A percentile compares a stretch with the other conserved stretches of the same genome.
phyloP scores from a whole-genome alignment of 495 filamentous ascomycete genomes.

The Glarea lozoyensis region DNA sequence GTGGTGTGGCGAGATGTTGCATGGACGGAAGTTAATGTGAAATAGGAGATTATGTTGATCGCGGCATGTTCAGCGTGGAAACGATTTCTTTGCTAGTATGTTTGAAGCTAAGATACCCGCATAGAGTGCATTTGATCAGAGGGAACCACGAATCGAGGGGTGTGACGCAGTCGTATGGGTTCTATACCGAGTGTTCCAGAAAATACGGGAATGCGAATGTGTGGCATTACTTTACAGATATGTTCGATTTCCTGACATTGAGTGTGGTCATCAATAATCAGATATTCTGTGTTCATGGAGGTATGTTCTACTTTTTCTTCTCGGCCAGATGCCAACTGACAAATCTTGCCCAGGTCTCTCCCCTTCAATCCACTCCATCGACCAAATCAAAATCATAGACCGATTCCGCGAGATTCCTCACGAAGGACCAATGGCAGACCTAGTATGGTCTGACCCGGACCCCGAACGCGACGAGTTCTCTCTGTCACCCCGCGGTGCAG shows the following conservation, averaged over 20 bases:
- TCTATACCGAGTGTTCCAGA: conserved; percentile 94
- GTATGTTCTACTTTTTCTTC: conserved; percentile 22
- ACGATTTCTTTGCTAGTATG: conserved; percentile 95
- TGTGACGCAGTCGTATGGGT: conserved; percentile 97
- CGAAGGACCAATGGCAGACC: conserved; percentile 97
- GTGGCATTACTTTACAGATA: conserved; percentile 99
- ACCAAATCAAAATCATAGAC: conserved; percentile 99
- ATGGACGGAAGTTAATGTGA: too few species aligned
- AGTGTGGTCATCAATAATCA: conserved; percentile 97
- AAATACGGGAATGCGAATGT: conserved; percentile 98
- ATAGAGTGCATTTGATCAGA: conserved; percentile 85
- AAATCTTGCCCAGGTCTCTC: conserved; percentile 53
- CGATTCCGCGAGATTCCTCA: conserved; percentile 97
- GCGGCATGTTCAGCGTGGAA: conserved; percentile 92
- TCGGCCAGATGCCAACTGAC: conserved; percentile 3
- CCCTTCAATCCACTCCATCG: conserved; percentile 94
- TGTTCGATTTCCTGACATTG: conserved; percentile 97
- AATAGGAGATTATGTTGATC: conserved; percentile 96
- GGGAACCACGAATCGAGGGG: conserved; percentile 97
- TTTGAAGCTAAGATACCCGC: conserved; percentile 86
- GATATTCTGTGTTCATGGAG: conserved; percentile 97
- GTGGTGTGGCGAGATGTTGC: too few species aligned
- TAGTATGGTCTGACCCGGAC: conserved; percentile 97
- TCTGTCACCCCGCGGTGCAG: conserved; percentile 84
- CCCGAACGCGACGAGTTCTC: conserved; percentile 94